Evolutionary conservation across 176 grass and related monocot genomes (phyloP).

Genomic region (Phoenix roebelenii): DNA sequence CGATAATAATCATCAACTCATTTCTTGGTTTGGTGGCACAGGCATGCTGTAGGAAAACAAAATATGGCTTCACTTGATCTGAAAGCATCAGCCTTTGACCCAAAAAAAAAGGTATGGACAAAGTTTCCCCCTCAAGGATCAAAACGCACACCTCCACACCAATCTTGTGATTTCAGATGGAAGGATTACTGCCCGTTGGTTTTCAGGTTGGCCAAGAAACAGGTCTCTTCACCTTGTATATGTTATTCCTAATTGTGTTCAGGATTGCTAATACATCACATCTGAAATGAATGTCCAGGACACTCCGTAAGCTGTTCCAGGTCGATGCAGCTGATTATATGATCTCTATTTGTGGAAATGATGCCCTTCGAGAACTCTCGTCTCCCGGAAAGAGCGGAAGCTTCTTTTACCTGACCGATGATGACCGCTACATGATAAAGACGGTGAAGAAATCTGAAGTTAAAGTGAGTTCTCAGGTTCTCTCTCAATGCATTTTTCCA

Average conservation of each 20-base stretch:
- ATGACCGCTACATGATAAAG: constrained; percentile 95
- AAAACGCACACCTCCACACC: constrained; percentile 82
- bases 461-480: constrained; percentile 39
- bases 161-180: constrained; percentile 95
- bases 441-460: constrained; percentile 99
- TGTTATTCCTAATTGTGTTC: neutral
- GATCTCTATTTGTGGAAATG: constrained; percentile 85
- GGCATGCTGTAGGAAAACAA: constrained; percentile 93
- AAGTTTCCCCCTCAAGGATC: constrained; percentile 94
- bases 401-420: constrained; percentile 88
- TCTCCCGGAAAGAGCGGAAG: constrained; percentile 99
- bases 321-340: constrained; percentile 97
- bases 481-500: no score
- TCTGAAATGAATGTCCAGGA: constrained; percentile 47
- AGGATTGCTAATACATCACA: neutral
- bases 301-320: constrained; percentile 82
- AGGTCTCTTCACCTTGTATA: no score
- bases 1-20: neutral
- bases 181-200: constrained; percentile 97
- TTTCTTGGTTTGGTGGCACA: constrained; percentile 24
- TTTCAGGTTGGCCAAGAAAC: constrained; percentile 49
- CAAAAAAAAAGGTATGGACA: constrained; percentile 91
- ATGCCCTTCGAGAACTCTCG: constrained; percentile 81
- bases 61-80: constrained; percentile 54
- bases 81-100: constrained; percentile 87